phyloP scores from a whole-genome alignment of 371 early-diverging fungal species.

The Apophysomyces elegans region DNA sequence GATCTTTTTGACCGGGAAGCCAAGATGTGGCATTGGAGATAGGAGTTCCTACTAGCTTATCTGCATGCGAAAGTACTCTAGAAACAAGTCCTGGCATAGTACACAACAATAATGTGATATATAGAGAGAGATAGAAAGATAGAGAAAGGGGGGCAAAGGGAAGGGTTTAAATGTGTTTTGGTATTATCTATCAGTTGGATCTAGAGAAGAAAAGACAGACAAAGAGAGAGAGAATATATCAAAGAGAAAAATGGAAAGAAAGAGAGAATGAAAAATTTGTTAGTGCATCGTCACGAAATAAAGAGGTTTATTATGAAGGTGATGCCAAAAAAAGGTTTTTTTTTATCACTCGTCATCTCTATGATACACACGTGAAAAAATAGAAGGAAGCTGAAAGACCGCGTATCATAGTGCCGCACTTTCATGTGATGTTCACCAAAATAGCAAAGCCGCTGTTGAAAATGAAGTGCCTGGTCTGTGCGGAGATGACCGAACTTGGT shows the following conservation, averaged over 20 bases:
- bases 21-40: constrained; percentile 9
- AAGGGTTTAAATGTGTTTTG: background rate
- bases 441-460: background rate
- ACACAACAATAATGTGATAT: no score
- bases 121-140: background rate
- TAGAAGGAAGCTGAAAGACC: background rate
- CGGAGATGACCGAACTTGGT: background rate
- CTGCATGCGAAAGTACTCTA: constrained; percentile 34
- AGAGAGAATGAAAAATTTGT: background rate
- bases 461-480: constrained; percentile 8
- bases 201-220: background rate
- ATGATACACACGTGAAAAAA: constrained; percentile 10
- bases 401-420: constrained; percentile 8
- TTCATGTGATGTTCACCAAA: constrained; percentile 4
- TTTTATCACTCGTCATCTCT: constrained; percentile 6
- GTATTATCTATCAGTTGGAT: background rate
- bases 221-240: background rate
- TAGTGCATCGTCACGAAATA: background rate
- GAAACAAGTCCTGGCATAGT: constrained; percentile 31
- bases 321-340: constrained; percentile 2
- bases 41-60: constrained; percentile 35
- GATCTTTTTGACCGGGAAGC: constrained; percentile 9
- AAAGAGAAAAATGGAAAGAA: constrained; percentile 4
- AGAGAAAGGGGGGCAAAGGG: constrained; percentile 1
- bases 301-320: background rate